Evolutionary conservation across 805 yeast species (phyloP), one percentile per base, ranked within the genome.

Genomic region (Debaryomyces prosopidis): DNA sequence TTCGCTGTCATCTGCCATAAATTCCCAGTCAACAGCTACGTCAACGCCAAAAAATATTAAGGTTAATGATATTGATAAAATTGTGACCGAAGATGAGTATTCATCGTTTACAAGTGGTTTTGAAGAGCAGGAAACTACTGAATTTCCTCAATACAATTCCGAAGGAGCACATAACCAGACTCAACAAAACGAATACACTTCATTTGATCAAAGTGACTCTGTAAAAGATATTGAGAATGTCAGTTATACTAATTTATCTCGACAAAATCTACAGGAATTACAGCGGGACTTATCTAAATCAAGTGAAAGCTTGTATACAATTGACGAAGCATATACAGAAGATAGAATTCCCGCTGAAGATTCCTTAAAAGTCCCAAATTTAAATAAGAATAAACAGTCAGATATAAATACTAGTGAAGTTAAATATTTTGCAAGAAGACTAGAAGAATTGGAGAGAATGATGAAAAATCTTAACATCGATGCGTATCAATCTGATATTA

Each of bases 1-100:
- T 18, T 34, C 37, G 7, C 17, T 34, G 6, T 42, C 44, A 17
- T 38, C 41, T 6, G 17, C 19, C 2, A 12, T 26, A 12, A 38
- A 43, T 43, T 39, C 46, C 3, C 39, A 49, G 19, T 49, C 59
- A 4, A 69, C 72, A 1, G 68, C 72, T 1, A 71, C 76, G 1
- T 69, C 74, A 11, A 70, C 75, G 1, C 75, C 75, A 1, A 69
- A 69, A 35, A 52, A 58, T 9, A 52, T 54, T 33, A 65, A 55
- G 40, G 46, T 56, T 2, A 43, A 32, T 26, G 43, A 52, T 33
- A 40, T 49, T 8, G 46, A 39, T 34, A 62, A 59, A 16, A 54
- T 12, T 20, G 36, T 33, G 40, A 44, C 32, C 14, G 42, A 41
- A 7, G 55, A 54, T 18, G 66, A 59, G 12, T 68, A 65, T 38